Evolutionary conservation across 495 filamentous ascomycete species (phyloP), one percentile per base, ranked within the genome.

Genomic region (Xylaria venustula): DNA sequence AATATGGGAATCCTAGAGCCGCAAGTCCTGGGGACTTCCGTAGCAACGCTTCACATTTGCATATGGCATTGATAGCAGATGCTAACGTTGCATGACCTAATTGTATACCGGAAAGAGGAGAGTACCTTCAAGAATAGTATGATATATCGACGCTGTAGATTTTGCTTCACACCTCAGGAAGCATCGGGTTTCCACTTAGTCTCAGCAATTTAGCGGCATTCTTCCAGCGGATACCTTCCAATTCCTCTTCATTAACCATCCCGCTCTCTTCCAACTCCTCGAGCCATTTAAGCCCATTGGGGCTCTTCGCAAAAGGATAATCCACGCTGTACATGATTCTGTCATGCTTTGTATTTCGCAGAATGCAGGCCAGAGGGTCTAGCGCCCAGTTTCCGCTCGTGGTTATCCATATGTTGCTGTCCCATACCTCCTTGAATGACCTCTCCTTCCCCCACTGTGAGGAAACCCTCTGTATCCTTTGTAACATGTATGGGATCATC

Each of bases 331-430:
- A 88, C 71, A 88, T 55, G 19, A 88, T 77, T 11, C 71, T 67
- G 8, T 85, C 80, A 26, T 81, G 64, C 57, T 71, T 77, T 14
- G 80, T 81, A 28, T 81, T 81, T 11, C 74, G 57, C 63, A 85
- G 62, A 17, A 85, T 68, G 73, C 66, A 78, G 65, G 77, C 70
- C 72, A 87, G 58, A 12, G 83, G 81, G 11, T 79, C 76, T 14
- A 85, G 79, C 7, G 46, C 45, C 47, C 64, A 88, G 46, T 86
- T 79, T 0, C 86, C 85, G 19, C 77, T 82, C 2, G 86, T 88
- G 3, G 86, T 88, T 50, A 88, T 80, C 82, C 81, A 89, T 42
- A 89, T 73, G 54, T 89, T 87, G 48, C 76, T 70, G 25, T 80
- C 76, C 66, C 85, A 88, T 54, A 87, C 85, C 15, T 85, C 76